Evolutionary conservation across 192 early-diverging fungal genomes (phyloP).

Genomic region (Gamsiella multidivaricata): DNA sequence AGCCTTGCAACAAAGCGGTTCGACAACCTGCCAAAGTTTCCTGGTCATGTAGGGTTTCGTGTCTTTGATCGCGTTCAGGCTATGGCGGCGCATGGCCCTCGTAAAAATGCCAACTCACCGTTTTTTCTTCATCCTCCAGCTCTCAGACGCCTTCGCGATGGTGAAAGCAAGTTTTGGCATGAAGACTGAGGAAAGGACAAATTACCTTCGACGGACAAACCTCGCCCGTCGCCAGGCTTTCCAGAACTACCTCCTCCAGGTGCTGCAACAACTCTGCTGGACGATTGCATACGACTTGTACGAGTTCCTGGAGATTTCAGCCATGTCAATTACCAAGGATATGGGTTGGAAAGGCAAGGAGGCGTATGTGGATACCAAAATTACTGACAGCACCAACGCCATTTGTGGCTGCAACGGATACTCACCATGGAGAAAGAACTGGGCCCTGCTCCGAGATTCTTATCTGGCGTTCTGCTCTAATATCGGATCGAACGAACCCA

Average conservation of each 20-base stretch:
- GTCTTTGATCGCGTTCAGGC: neutral
- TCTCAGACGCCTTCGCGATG: constrained; percentile 23
- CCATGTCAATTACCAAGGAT: constrained; percentile 77
- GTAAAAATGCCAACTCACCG: too few relatives aligned
- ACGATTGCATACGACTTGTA: constrained; percentile 75
- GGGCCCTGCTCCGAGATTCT: constrained; percentile 83
- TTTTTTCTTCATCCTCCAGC: neutral
- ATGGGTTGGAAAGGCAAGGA: constrained; percentile 91
- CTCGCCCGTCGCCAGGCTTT: constrained; percentile 67
- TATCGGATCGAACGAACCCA: constrained; percentile 53
- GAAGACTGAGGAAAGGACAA: constrained; percentile 24
- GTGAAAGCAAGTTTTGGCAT: constrained; percentile 36
- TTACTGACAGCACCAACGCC: constrained; percentile 62
- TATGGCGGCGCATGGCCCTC: too few relatives aligned
- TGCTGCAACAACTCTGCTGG: constrained; percentile 69
- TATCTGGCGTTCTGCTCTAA: constrained; percentile 65
- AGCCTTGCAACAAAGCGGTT: constrained; percentile 54
- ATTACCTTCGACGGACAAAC: constrained; percentile 50
- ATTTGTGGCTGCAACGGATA: constrained; percentile 46
- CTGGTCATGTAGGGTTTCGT: constrained; percentile 21
- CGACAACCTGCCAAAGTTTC: constrained; percentile 40
- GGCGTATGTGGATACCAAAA: constrained; percentile 73
- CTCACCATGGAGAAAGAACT: constrained; percentile 68
- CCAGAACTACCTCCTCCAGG: constrained; percentile 68
- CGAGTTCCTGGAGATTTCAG: constrained; percentile 80